Percentiles rank a stretch among this genome's conserved stretches.
phyloP scores from a whole-genome alignment of 2,329 filamentous ascomycete species.

The Xylaria sp. region DNA sequence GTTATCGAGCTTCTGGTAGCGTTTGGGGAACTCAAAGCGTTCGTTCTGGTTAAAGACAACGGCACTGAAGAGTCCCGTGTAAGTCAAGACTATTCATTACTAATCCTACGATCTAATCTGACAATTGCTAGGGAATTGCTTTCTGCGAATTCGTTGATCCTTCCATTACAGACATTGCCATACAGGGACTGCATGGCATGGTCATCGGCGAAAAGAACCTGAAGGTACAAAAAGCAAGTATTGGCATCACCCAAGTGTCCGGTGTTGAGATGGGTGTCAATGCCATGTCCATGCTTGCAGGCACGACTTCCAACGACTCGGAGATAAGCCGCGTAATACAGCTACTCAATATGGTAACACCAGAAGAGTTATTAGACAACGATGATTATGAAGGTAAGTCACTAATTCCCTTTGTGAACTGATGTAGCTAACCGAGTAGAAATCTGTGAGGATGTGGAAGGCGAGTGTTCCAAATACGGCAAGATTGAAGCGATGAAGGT shows the following conservation, averaged over 20 bases:
- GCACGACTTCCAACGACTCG: slow-evolving; percentile 77
- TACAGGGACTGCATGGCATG: slow-evolving; percentile 93
- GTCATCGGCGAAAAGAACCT: slow-evolving; percentile 88
- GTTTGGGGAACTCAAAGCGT: slow-evolving; percentile 93
- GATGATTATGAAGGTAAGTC: slow-evolving; percentile 91
- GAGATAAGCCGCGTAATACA: slow-evolving; percentile 88
- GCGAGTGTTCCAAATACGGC: slow-evolving; percentile 94
- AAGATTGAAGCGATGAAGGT: slow-evolving; percentile 89
- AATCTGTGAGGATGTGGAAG: slow-evolving; percentile 93
- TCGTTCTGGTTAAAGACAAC: slow-evolving; percentile 87
- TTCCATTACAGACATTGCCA: slow-evolving; percentile 80
- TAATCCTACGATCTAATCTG: slow-evolving; percentile 40
- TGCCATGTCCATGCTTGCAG: slow-evolving; percentile 97
- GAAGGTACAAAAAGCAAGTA: slow-evolving; percentile 87
- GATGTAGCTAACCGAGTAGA: slow-evolving; percentile 68
- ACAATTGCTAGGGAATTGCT: slow-evolving; percentile 78
- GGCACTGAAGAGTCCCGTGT: slow-evolving; percentile 88
- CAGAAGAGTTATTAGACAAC: slow-evolving; percentile 91
- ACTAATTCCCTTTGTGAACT: slow-evolving; percentile 2
- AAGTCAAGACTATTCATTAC: slow-evolving; percentile 54
- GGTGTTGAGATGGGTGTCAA: slow-evolving; percentile 96
- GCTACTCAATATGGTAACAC: slow-evolving; percentile 97
- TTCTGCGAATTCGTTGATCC: slow-evolving; percentile 95
- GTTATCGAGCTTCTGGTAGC: slow-evolving; percentile 89
- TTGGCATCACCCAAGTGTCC: slow-evolving; percentile 91